These are phyloP conservation scores for Candida krabiensis DNA, from an alignment of 805 yeast species.

Conservation along the genomic window DNA sequence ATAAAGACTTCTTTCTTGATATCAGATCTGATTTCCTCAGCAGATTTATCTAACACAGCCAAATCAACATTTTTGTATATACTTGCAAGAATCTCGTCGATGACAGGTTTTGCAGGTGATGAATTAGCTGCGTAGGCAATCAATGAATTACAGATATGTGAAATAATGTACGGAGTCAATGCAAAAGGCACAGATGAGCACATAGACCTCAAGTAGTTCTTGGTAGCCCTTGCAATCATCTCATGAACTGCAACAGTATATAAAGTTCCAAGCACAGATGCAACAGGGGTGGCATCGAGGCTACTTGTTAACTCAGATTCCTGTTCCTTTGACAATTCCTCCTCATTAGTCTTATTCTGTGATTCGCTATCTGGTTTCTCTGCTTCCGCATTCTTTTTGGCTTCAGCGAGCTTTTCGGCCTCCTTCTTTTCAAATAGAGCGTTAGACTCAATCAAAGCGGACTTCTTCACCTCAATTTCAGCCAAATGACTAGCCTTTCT, in stretches of 20 bases:
- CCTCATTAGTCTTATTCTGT: conserved; percentile 33
- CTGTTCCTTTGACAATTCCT: conserved; percentile 34
- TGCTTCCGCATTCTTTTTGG: conserved; percentile 34
- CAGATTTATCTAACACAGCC: conserved; percentile 43
- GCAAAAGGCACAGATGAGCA: conserved; percentile 49
- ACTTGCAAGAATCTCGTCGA: conserved; percentile 40
- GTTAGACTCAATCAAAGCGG: conserved; percentile 34
- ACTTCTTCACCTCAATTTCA: conserved; percentile 22
- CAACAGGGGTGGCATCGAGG: conserved; percentile 42
- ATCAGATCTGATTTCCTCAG: conserved; percentile 42
- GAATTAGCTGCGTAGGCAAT: conserved; percentile 51
- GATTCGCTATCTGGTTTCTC: conserved; percentile 27
- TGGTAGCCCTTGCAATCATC: conserved; percentile 76
- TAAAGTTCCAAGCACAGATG: conserved; percentile 48
- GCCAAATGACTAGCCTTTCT: conserved; percentile 23
- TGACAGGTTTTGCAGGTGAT: conserved; percentile 38
- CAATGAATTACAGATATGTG: conserved; percentile 71
- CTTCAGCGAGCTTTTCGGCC: conserved; percentile 23
- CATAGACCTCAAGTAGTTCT: conserved; percentile 63
- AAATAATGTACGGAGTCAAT: conserved; percentile 58
- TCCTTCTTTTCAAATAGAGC: conserved; percentile 17
- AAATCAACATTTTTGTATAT: conserved; percentile 44
- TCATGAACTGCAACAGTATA: conserved; percentile 55
- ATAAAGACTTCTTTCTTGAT: conserved; percentile 52
- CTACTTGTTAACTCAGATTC: conserved; percentile 33